Evolutionary conservation across 768 basidiomycete species (phyloP), one percentile per base, ranked within the genome.

Genomic region (Arthromyces matolae): DNA sequence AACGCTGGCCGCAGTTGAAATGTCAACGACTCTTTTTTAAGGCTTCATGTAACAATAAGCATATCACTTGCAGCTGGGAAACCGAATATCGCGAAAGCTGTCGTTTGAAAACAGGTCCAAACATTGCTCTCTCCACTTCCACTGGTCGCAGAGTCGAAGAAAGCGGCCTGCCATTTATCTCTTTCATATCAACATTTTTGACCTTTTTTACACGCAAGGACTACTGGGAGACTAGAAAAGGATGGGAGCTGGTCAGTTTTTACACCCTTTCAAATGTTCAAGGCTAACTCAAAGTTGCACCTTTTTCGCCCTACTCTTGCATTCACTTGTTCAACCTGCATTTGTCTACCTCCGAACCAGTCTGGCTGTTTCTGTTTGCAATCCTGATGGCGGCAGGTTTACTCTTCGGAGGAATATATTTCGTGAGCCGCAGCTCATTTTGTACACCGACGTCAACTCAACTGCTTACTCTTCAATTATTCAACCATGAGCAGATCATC

Each of bases 401-500:
- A 48, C 75, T 99, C 50, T 99, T 99, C 73, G 95, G 93, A 54
- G 93, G 93, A 86, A 94, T 99, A 64, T 99, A 96, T 78, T 99
- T 96, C 71, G 95, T 97, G 62, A 70, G 92, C 85, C 40, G 28
- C 32, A 18, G 25, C 16, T 10, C 32, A 20, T 16, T 18, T 41
- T 4, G 19, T 28, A 1, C 20, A 36, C 14, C 4, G 20, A 25
- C 45, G 24, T 13, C 29, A 29, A 22, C 19, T 12, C n/a, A n/a
- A n/a, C n/a, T n/a, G n/a, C n/a, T n/a, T n/a, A n/a, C n/a, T n/a
- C n/a, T n/a, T n/a, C n/a, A n/a, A n/a, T n/a, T n/a, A n/a, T n/a
- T n/a, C n/a, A n/a, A n/a, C n/a, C n/a, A n/a, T n/a, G n/a, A n/a
- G n/a, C 57, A 98, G 95, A 97, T 99, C 62, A 98, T 99, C 76